A percentile compares a stretch with the other conserved stretches of the same genome.
phyloP scores from a whole-genome alignment of 1,284 basidiomycete species.

The Microbotryomycetes sp. region DNA sequence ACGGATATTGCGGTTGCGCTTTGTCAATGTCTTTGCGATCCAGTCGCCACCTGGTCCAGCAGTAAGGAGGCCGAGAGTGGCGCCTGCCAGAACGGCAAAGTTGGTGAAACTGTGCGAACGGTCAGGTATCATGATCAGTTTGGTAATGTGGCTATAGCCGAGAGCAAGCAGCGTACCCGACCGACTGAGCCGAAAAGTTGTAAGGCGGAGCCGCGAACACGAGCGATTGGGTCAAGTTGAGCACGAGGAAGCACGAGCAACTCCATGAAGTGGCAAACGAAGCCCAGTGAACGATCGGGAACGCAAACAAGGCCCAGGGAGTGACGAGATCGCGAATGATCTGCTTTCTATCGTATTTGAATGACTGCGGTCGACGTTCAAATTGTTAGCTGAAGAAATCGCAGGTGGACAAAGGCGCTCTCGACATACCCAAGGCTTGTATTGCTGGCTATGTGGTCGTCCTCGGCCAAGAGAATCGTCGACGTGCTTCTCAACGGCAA shows the following conservation, averaged over 20 bases:
- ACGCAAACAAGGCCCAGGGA: slow-evolving; percentile 1
- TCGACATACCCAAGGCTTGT: not conserved
- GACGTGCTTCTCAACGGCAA: slow-evolving; percentile 5
- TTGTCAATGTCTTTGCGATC: not conserved
- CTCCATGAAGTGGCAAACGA: not conserved
- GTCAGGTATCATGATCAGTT: too few relatives aligned
- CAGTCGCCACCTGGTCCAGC: not conserved
- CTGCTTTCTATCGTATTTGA: not conserved
- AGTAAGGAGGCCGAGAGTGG: not conserved
- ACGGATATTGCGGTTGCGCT: not conserved
- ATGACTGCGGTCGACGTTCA: too few relatives aligned
- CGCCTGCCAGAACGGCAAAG: not conserved
- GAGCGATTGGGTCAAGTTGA: slow-evolving; percentile 6
- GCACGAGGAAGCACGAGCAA: slow-evolving; percentile 4
- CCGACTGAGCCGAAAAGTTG: not conserved
- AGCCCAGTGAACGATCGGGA: slow-evolving; percentile 4
- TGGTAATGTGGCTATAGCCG: not conserved
- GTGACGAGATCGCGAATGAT: slow-evolving; percentile 1
- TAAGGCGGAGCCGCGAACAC: slow-evolving; percentile 5
- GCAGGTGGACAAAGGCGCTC: too few relatives aligned
- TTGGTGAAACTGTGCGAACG: not conserved
- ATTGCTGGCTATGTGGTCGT: not conserved
- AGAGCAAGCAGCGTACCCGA: not conserved
- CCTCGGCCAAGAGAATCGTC: slow-evolving; percentile 4
- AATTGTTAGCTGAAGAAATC: too few relatives aligned